Conservation (phyloP, 495 filamentous ascomycete species). For the Annulohypoxylon moriforme region DNA sequence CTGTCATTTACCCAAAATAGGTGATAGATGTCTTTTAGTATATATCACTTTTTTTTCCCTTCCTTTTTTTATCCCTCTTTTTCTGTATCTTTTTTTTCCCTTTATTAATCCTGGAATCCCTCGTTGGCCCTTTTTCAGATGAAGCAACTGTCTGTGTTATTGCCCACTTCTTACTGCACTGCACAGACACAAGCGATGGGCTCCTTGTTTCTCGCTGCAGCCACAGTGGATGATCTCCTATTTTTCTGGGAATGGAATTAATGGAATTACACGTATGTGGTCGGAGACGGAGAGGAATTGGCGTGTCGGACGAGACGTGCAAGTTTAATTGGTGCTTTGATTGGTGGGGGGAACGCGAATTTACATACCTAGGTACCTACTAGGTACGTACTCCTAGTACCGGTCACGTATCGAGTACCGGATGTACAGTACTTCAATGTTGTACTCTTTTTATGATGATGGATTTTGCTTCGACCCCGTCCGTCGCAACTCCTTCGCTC, state of each 20-base stretch:
- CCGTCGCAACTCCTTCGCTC: not conserved
- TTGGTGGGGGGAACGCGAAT: slow-evolving; percentile 13
- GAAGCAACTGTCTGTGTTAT: slow-evolving; percentile 38
- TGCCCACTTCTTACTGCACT: slow-evolving; percentile 42
- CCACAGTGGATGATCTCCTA: slow-evolving; percentile 43
- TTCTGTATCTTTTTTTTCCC: not conserved
- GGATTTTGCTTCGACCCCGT: not conserved
- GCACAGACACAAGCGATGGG: slow-evolving; percentile 38
- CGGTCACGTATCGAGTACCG: slow-evolving; percentile 13
- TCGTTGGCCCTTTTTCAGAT: not conserved
- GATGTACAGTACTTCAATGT: not conserved
- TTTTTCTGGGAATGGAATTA: slow-evolving; percentile 37
- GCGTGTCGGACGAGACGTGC: slow-evolving; percentile 40
- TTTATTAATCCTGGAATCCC: slow-evolving; percentile 7
- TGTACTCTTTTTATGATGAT: not conserved
- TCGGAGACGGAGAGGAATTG: slow-evolving; percentile 36
- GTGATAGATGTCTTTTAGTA: slow-evolving; percentile 22
- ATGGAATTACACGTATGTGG: slow-evolving; percentile 42
- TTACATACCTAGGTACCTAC: not conserved
- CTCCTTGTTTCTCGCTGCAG: slow-evolving; percentile 38
- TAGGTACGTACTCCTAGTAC: not conserved
- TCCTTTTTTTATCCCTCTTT: not conserved
- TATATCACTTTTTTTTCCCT: slow-evolving; percentile 33
- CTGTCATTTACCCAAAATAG: slow-evolving; percentile 42
- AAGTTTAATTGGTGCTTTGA: slow-evolving; percentile 32